Evolutionary conservation across 192 early-diverging fungal genomes (phyloP), one percentile per base, ranked within the genome.

Genomic region (Gonapodya prolifera): DNA sequence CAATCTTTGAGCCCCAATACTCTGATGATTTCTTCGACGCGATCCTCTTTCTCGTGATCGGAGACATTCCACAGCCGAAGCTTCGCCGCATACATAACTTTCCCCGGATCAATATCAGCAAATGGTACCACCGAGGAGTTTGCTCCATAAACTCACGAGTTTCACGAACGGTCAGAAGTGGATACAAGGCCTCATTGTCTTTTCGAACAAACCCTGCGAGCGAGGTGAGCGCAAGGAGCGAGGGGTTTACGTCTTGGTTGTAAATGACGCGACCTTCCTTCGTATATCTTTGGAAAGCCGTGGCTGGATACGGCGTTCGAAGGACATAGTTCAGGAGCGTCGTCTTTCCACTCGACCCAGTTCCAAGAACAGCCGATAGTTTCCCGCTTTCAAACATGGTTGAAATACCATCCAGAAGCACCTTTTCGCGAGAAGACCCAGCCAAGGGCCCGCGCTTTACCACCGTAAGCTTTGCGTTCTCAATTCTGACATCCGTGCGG

Each of bases 101-200:
- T n/a, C n/a, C n/a, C n/a, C n/a, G n/a, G n/a, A n/a, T n/a, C n/a
- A n/a, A n/a, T n/a, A n/a, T n/a, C n/a, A n/a, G n/a, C n/a, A n/a
- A n/a, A n/a, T n/a, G n/a, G n/a, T n/a, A n/a, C n/a, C n/a, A n/a
- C n/a, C n/a, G 45, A 61, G 45, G 23, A 61, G 23, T 23, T 16
- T 61, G 8, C 23, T 93, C 83, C 0, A 91, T 92, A 81, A 92
- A 93, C 70, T 91, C 85, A 17, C 94, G 85, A 31, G 71, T 73
- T 32, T 73, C 71, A 13, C 71, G 71, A 8, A 93, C 90, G 2
- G 92, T 92, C 78, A 94, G 78, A 23, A 90, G 90, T 2, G 92
- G 89, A 79, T 87, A 93, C 77, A 94, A 91, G 61, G 86, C 83
- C 75, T 95, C 94, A 80, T 92, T 73, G 28, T 73, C 71, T 32